Evolutionary conservation across 805 yeast genomes (phyloP).

Genomic region (Candida chauliodis): DNA sequence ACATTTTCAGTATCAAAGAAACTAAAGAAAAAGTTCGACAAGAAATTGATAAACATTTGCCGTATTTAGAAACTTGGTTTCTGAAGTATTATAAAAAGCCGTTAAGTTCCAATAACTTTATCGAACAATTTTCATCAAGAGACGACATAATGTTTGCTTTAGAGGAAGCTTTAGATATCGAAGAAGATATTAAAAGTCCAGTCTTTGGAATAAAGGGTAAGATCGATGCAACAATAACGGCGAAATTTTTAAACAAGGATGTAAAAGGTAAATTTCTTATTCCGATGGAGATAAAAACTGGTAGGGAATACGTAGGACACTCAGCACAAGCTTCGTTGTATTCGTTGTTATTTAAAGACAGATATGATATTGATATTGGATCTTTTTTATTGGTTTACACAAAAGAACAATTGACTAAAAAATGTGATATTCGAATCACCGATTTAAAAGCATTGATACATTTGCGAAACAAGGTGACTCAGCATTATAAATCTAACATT

Average conservation of each 20-base stretch:
- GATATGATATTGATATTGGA: conserved; percentile 67
- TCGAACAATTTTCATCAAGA: conserved; percentile 24
- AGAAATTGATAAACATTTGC: conserved; percentile 45
- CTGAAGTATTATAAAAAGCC: conserved; percentile 36
- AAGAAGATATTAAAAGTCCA: conserved; percentile 91
- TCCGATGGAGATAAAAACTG: conserved; percentile 92
- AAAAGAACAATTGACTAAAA: conserved; percentile 50
- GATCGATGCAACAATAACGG: conserved; percentile 82
- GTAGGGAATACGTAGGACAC: conserved; percentile 63
- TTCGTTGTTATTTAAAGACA: conserved; percentile 71
- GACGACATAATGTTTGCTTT: conserved; percentile 47
- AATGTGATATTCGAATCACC: conserved; percentile 47
- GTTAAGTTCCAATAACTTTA: conserved; percentile 11
- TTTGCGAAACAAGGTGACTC: conserved; percentile 67
- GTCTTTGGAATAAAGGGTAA: conserved; percentile 84
- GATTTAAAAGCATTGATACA: conserved; percentile 70
- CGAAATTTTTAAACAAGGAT: conserved; percentile 31
- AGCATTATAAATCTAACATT: conserved; percentile 48
- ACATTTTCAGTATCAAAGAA: conserved; percentile 55
- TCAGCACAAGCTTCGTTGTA: conserved; percentile 85
- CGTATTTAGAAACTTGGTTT: conserved; percentile 54
- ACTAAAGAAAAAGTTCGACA: conserved; percentile 38
- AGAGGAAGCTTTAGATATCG: conserved; percentile 71
- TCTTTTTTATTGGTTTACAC: conserved; percentile 75
- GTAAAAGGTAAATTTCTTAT: conserved; percentile 47